Base-by-base conservation (phyloP, 345 rosid species). In the Anacardium occidentale region DNA sequence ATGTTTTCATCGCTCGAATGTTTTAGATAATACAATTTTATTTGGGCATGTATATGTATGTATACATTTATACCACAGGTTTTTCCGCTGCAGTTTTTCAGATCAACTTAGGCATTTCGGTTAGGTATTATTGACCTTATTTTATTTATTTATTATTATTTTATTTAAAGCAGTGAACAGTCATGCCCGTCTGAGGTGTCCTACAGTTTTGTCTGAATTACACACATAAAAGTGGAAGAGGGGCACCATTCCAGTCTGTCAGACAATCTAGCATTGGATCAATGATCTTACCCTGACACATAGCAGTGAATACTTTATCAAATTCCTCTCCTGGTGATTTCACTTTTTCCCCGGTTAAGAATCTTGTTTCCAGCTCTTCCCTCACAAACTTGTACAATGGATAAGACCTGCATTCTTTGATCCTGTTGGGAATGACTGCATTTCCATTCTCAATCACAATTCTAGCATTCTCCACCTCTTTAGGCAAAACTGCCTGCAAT, bases 241-340 rank as follows among this genome's bases (percentile, higher is more conserved):
- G 87, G 72, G 90, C 88, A 53, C 96, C 96, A 57, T 87, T 87
- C 96, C 96, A 91, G 37, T 78, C 88, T 22, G 78, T 59, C 11
- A 91, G 85, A 59, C 94, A 89, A 3, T 91, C 93, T 69, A 90
- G 58, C 88, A 90, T 70, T 58, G 74, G 74, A 82, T 87, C 93
- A 47, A 90, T 83, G 76, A 90, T 70, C 79, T 87, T 89, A 15
- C 96, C 96, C 56, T 81, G 79, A 69, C 86, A 89, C 74, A 91
- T 81, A 0, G 90, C 96, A 0, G 85, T 75, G 68, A 91, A 91
- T 25, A 91, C 92, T 80, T 75, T 83, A 50, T 91, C 94, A 61
- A 87, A 91, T 76, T 83, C 94, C 73, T 91, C 94, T 1, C 97
- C 94, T 0, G 94, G 94, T 5, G 94, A 89, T 72, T 53, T 24